Evolutionary conservation across 441 rosid genomes (phyloP), one percentile per base, ranked within the genome.

Genomic region (Oxalis stricta): DNA sequence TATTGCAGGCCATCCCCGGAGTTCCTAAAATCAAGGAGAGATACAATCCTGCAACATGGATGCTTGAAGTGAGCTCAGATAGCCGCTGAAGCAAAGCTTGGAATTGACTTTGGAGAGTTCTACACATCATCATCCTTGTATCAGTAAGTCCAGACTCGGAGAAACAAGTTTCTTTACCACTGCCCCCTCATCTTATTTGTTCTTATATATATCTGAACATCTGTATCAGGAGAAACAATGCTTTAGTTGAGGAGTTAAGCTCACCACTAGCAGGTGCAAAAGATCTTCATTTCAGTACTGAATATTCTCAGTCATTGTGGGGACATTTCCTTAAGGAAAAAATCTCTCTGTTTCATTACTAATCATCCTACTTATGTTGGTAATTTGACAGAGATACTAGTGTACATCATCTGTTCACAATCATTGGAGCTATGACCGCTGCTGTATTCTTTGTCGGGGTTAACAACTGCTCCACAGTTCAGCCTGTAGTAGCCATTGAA

Each of bases 381-480:
- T 10, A 5, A 17, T 33, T 19, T 23, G 55, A 34, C 59, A 84
- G 94, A 70, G 77, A 26, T 8, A 26, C 4, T 2, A 26, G n/a
- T n/a, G n/a, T 80, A 1, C 34, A 20, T 38, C 87, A 91, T 57
- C 83, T 92, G 26, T 49, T 62, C 9, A 75, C 62, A 63, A 70
- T 92, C 16, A 81, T 87, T 13, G 99, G 99, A 20, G 94, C 95
- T 21, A 83, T 86, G 99, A 81, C 83, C 10, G 50, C 77, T 5
- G 51, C 96, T 1, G 73, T 86, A n/a, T 40, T 91, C 20, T 83
- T 83, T 26, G 70, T 83, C 5, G 99, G 96, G 0, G 36, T 86
- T 24, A 83, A 72, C 22, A 91, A 86, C 46, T 76, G 93, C 32
- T 52, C 79, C 3, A 80, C 93, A 0, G 96, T 91, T 1, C 99